A percentile compares a stretch with the other conserved stretches of the same genome.
Evolutionary conservation across 768 basidiomycete species (phyloP).

Genomic region (Gautieria morchelliformis): DNA sequence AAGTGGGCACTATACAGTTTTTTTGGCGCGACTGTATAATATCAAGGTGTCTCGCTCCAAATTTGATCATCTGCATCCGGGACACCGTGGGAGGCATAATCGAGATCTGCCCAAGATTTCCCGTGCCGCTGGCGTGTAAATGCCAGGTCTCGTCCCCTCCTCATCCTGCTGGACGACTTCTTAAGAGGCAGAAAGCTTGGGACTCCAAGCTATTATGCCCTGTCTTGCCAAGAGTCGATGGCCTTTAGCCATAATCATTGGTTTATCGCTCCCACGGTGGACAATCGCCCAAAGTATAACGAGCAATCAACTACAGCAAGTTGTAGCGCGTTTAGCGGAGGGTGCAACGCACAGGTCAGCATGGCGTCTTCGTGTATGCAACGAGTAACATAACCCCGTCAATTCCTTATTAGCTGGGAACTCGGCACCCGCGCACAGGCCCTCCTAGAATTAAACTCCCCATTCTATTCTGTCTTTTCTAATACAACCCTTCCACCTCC

Average conservation of each 20-base stretch:
- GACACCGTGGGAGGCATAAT: too few relatives aligned
- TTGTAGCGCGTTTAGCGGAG: conserved; percentile 28
- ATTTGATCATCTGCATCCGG: too few relatives aligned
- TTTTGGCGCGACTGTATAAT: too few relatives aligned
- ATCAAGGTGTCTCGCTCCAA: too few relatives aligned
- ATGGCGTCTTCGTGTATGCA: background rate
- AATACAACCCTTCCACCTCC: conserved; percentile 32
- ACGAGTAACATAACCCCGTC: background rate
- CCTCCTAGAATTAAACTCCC: conserved; percentile 38
- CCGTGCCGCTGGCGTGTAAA: too few relatives aligned
- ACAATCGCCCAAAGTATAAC: conserved; percentile 23
- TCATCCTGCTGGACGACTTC: too few relatives aligned
- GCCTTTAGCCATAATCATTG: background rate
- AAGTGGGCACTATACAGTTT: too few relatives aligned
- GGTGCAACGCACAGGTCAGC: conserved; percentile 34
- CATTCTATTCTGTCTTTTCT: conserved; percentile 37
- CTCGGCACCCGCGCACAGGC: conserved; percentile 43
- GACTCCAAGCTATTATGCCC: background rate
- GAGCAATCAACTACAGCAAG: conserved; percentile 24
- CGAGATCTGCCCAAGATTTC: too few relatives aligned
- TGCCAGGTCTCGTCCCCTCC: too few relatives aligned
- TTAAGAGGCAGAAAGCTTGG: too few relatives aligned
- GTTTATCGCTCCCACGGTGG: background rate
- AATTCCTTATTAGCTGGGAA: conserved; percentile 39
- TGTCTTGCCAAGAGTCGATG: background rate